Evolutionary conservation across 176 grass and related monocot species (phyloP), one percentile per base, ranked within the genome.

Genomic region (Echinochloa phyllopogon): DNA sequence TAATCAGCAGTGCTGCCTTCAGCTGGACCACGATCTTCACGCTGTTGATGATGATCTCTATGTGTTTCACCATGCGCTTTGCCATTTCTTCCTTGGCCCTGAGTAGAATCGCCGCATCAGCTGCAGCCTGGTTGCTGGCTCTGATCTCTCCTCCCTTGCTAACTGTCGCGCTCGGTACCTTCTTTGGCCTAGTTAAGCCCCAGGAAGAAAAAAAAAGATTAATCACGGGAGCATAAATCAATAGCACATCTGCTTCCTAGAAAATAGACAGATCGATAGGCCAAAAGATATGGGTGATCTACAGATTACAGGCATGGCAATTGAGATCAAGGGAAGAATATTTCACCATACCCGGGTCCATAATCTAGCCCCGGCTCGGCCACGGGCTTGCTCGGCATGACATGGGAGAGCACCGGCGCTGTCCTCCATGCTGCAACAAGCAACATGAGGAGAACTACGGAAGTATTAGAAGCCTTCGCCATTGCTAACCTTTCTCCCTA

Each of bases 81-180:
- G 71, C 29, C 64, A 89, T 53, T 6, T 89, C 70, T 44, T 89
- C 82, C 79, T 81, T 81, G 13, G 52, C 51, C 51, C 48, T 81
- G 4, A 85, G 8, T 18, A 76, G 3, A 49, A 69, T 0, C 0
- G 52, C 42, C 4, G 76, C 87, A 10, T 89, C 76, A 13, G 41
- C 62, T 12, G 82, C 82, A 17, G 52, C 69, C 60, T 82, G 13
- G 40, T 42, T 27, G 13, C 27, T 20, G 47, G 3, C 16, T 42
- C 3, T 8, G 3, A 33, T 27, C 25, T 10, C 4, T 33, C 60
- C 60, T 5, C 60, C 13, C 60, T 33, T 62, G 59, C 4, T 63
- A 63, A 63, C 5, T 6, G 24, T 8, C 12, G 25, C 25, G 24
- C 27, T 45, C 15, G 63, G 15, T 38, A 3, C 29, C n/a, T n/a